Evolutionary conservation across 495 filamentous ascomycete genomes (phyloP), one percentile per base, ranked within the genome.

Genomic region (Xylaria grammica): DNA sequence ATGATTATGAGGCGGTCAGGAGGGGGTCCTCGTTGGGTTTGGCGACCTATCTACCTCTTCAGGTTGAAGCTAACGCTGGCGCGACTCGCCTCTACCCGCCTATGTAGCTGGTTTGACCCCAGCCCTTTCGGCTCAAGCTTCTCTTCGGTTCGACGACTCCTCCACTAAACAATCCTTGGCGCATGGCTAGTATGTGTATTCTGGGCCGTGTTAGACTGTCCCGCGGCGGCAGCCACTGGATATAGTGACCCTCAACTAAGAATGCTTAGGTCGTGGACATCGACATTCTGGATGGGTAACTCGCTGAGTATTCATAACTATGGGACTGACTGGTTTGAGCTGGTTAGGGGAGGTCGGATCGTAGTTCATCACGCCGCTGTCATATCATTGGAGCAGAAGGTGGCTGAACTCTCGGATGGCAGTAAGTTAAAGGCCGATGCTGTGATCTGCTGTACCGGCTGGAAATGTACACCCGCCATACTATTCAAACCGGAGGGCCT

Each of bases 71-170:
- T 51, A 4, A 64, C 60, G 27, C 17, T 84, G 82, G 0, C 71
- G 83, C 15, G 86, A 51, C 77, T 91, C n/a, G 79, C 87, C 17
- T 80, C 80, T 3, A 89, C 84, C 0, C 81, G 89, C 0, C 72
- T 88, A 27, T 70, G 90, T 44, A 90, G 86, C n/a, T 91, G 85
- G 82, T 80, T 90, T 65, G 85, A 81, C 49, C 86, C 89, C 0
- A 86, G 84, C 65, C 81, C 87, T 60, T 90, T 88, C 85, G 84
- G 74, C 78, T 26, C 75, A 77, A 8, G 86, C 88, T 72, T 82
- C 84, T 1, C 87, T 73, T 60, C 32, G 48, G 1, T 63, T 51
- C 4, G 65, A 84, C 26, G 82, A 84, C 82, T 89, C 55, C 72
- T 91, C 24, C 89, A 92, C 67, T 72, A 76, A 11, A 89, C 87